A percentile compares a stretch with the other conserved stretches of the same genome.
Evolutionary conservation across 2,329 filamentous ascomycete genomes (phyloP).

Genomic region (Trichoderma koningiopsis): DNA sequence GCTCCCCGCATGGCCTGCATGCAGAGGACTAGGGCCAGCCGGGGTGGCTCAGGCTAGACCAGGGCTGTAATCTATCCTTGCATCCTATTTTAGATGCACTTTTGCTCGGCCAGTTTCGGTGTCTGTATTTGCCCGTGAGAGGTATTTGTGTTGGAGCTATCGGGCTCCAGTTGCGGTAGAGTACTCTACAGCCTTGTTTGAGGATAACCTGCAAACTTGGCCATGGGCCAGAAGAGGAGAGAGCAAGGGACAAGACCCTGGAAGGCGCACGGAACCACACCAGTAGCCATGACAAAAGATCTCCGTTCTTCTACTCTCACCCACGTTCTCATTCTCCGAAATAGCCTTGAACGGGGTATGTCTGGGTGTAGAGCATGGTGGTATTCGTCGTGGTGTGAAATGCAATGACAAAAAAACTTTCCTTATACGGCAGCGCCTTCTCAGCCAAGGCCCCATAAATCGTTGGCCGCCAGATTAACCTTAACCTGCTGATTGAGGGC

Average conservation of each 20-base stretch:
- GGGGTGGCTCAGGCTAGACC: slow-evolving; percentile 11
- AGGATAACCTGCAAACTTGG: not conserved
- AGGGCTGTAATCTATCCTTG: not conserved
- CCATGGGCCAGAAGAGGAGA: not conserved
- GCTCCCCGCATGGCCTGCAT: slow-evolving; percentile 15
- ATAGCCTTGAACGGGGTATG: not conserved
- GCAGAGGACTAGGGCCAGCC: slow-evolving; percentile 15
- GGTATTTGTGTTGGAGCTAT: not conserved
- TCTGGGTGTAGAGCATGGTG: not conserved
- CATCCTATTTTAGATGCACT: slow-evolving; percentile 19
- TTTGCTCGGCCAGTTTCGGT: slow-evolving; percentile 21
- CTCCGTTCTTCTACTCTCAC: not conserved
- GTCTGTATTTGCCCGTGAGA: not conserved
- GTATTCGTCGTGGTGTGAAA: not conserved
- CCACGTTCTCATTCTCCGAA: not conserved
- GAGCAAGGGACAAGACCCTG: not conserved
- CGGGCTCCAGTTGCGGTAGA: not conserved
- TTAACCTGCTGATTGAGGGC: not conserved
- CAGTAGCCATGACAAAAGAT: not conserved
- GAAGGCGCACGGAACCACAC: not conserved
- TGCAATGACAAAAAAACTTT: not conserved
- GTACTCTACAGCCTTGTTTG: not conserved
- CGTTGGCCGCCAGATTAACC: not conserved
- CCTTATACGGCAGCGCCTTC: not conserved
- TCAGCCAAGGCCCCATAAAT: not conserved